phyloP scores from a whole-genome alignment of 108 stramenopile genomes.

The Nitzschia sp. region DNA sequence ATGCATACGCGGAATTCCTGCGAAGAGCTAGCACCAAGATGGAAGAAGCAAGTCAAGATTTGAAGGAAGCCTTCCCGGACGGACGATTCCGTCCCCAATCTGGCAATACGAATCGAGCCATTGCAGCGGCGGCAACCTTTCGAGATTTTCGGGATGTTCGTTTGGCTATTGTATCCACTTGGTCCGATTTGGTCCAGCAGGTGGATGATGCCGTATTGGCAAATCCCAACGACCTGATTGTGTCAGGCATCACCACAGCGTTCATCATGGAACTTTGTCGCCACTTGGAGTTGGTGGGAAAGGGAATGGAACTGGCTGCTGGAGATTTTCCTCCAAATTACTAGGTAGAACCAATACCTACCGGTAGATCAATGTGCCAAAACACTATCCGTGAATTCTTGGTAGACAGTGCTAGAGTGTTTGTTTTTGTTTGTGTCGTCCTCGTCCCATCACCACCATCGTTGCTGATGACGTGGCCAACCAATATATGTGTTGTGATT shows the following conservation, averaged over 20 bases:
- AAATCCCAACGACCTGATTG: slow-evolving; percentile 9
- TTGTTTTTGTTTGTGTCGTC: too few relatives aligned
- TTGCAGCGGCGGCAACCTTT: slow-evolving; percentile 27
- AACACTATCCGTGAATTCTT: not conserved
- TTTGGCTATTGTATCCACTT: slow-evolving; percentile 17
- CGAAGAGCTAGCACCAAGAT: slow-evolving; percentile 7
- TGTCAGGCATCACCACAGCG: slow-evolving; percentile 20
- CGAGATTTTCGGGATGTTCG: slow-evolving; percentile 32
- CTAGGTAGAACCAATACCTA: too few relatives aligned
- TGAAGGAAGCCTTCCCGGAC: slow-evolving; percentile 14
- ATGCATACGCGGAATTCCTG: not conserved
- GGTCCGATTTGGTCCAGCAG: slow-evolving; percentile 13
- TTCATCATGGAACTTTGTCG: slow-evolving; percentile 33
- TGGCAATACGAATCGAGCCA: slow-evolving; percentile 11
- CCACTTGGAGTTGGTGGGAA: slow-evolving; percentile 28
- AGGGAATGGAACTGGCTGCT: slow-evolving; percentile 14
- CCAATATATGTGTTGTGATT: too few relatives aligned
- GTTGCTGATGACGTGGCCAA: too few relatives aligned
- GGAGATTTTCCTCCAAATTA: slow-evolving; percentile 5
- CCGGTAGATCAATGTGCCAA: too few relatives aligned
- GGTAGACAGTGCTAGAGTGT: not conserved
- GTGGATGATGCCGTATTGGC: not conserved
- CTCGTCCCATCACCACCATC: too few relatives aligned
- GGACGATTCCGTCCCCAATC: slow-evolving; percentile 17
- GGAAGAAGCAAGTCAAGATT: not conserved